Evolutionary conservation across 1,139 yeast species (phyloP).

Genomic region (Scheffersomyces segobiensis): DNA sequence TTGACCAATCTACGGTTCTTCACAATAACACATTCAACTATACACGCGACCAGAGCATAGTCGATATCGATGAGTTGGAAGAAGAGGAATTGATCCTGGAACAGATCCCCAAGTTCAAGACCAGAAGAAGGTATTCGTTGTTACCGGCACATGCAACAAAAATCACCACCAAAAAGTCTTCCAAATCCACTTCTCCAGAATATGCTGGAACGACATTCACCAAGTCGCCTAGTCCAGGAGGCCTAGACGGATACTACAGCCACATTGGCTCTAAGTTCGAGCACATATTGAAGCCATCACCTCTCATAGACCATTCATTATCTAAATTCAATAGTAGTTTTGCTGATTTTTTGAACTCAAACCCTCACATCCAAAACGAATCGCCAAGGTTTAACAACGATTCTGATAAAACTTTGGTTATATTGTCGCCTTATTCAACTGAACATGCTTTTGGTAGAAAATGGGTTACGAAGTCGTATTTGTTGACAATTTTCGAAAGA

Average conservation of each 20-base stretch:
- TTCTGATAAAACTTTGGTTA: constrained; percentile 51
- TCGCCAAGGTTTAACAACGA: constrained; percentile 48
- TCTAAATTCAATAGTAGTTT: constrained; percentile 44
- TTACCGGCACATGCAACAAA: constrained; percentile 27
- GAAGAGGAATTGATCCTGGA: constrained; percentile 34
- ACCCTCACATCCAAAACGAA: constrained; percentile 56
- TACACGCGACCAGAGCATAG: constrained; percentile 33
- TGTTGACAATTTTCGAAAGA: constrained; percentile 75
- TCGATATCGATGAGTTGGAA: constrained; percentile 32
- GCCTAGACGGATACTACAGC: neutral
- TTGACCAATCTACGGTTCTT: constrained; percentile 43
- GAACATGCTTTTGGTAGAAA: constrained; percentile 72
- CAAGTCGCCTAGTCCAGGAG: neutral
- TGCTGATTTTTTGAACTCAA: constrained; percentile 49
- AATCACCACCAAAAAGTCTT: constrained; percentile 8
- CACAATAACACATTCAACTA: constrained; percentile 28
- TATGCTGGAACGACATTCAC: neutral
- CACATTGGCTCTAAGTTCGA: constrained; percentile 22
- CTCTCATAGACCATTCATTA: constrained; percentile 36
- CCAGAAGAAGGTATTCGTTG: constrained; percentile 30
- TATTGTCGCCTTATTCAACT: constrained; percentile 60
- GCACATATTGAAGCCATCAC: constrained; percentile 32
- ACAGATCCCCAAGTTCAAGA: constrained; percentile 40
- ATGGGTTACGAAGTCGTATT: constrained; percentile 74
- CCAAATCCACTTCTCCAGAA: constrained; percentile 1